These are phyloP conservation scores for Pseudocercospora macadamiae DNA, from an alignment of 2,329 filamentous ascomycete species.

Conservation along the genomic window DNA sequence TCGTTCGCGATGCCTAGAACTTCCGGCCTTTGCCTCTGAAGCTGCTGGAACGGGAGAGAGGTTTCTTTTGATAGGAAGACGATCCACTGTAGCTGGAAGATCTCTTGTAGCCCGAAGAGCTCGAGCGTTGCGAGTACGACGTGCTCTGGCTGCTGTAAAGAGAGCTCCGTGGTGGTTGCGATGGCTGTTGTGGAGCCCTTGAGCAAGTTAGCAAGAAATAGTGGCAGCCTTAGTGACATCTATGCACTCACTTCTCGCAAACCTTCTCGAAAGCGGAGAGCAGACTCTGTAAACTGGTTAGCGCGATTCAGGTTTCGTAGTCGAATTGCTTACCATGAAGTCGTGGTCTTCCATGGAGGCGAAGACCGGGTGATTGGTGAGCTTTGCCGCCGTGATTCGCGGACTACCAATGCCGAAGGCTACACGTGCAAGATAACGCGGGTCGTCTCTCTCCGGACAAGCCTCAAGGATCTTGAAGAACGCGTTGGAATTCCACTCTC, in stretches of 20 bases:
- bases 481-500: slow-evolving; percentile 43
- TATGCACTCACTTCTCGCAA: slow-evolving; percentile 24
- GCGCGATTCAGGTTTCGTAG: neutral
- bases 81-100: neutral
- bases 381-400: slow-evolving; percentile 52
- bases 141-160: neutral
- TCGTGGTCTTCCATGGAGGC: slow-evolving; percentile 59
- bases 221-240: too few species aligned
- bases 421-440: slow-evolving; percentile 61
- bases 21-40: neutral
- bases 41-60: neutral
- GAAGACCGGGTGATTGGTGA: slow-evolving; percentile 53
- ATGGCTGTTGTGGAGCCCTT: neutral
- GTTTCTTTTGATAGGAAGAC: neutral
- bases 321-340: slow-evolving; percentile 49
- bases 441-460: slow-evolving; percentile 57
- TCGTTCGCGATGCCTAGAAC: neutral
- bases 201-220: neutral
- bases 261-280: slow-evolving; percentile 27
- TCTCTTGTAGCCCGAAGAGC: neutral
- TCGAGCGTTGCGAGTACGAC: neutral
- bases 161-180: neutral
- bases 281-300: slow-evolving; percentile 20
- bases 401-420: slow-evolving; percentile 67
- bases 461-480: slow-evolving; percentile 51